phyloP scores from a whole-genome alignment of 1,284 basidiomycete genomes.

The Cryptococcus amylolentus region DNA sequence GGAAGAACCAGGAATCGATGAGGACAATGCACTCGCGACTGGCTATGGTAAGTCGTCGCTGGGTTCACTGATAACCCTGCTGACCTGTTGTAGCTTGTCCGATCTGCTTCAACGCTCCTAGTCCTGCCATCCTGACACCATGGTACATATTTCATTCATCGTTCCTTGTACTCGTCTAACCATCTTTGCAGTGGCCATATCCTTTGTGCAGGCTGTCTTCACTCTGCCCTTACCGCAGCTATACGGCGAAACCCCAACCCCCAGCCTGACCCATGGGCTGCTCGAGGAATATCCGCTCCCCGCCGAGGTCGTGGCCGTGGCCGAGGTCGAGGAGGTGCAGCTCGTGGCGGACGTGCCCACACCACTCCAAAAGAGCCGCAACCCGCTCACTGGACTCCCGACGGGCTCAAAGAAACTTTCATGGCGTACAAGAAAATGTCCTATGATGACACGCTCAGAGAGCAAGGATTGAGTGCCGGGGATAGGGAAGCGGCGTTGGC shows the following conservation, averaged over 20 bases:
- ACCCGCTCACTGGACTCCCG: conserved; percentile 30
- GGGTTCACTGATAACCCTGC: not conserved
- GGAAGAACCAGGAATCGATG: conserved; percentile 4
- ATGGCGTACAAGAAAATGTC: not conserved
- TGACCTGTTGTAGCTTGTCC: conserved; percentile 31
- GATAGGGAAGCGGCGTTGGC: conserved; percentile 11
- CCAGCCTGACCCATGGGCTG: conserved; percentile 13
- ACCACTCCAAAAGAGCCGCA: conserved; percentile 3
- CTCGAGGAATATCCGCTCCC: not conserved
- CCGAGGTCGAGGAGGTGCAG: conserved; percentile 9
- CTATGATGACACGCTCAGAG: conserved; percentile 4
- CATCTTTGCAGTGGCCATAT: conserved; percentile 36
- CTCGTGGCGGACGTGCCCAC: conserved; percentile 1
- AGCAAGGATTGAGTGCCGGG: conserved; percentile 4
- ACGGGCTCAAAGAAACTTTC: conserved; percentile 16
- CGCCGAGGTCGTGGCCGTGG: conserved; percentile 16
- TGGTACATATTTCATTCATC: conserved; percentile 27
- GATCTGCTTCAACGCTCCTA: conserved; percentile 39
- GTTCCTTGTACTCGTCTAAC: not conserved
- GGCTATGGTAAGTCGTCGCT: conserved; percentile 21
- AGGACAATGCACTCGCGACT: conserved; percentile 13
- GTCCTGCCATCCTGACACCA: conserved; percentile 34
- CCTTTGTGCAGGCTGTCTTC: conserved; percentile 41
- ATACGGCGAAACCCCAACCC: conserved; percentile 37
- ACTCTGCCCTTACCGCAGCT: conserved; percentile 34